Conservation (phyloP, 306 rosid genomes). For the Begonia peltatifolia region DNA sequence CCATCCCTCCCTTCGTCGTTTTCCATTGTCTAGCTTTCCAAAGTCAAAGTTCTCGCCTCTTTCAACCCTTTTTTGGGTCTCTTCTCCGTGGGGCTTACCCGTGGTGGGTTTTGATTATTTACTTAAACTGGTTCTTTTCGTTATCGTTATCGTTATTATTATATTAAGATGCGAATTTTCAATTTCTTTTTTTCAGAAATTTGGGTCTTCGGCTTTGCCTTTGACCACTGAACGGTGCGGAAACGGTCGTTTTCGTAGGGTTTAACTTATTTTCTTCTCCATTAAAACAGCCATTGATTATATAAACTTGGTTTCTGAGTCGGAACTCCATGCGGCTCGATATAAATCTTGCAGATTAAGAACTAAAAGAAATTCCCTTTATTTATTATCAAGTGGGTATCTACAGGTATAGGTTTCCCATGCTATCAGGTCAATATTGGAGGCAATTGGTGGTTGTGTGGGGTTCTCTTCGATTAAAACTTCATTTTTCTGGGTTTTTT, state of each 20-base stretch:
- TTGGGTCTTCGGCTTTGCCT: conserved; percentile 24
- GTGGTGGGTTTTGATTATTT: conserved; percentile 17
- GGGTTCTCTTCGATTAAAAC: conserved; percentile 1
- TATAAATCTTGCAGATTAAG: conserved; percentile 1
- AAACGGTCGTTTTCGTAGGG: conserved; percentile 33
- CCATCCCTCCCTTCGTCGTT: not conserved
- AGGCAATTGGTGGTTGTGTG: conserved; percentile 13
- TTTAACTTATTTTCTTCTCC: conserved; percentile 12
- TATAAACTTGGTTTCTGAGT: conserved; percentile 5
- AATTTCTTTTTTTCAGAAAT: conserved; percentile 1
- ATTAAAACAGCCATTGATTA: conserved; percentile 5
- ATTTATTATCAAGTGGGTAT: conserved; percentile 7
- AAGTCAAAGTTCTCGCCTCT: conserved; percentile 35
- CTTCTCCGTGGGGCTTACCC: conserved; percentile 12
- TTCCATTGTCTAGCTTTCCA: conserved; percentile 7
- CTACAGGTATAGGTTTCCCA: conserved; percentile 2
- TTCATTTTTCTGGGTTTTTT: not conserved
- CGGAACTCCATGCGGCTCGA: conserved; percentile 1
- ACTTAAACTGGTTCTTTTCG: not conserved
- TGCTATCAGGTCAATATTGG: conserved; percentile 21
- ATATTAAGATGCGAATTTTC: too few relatives aligned
- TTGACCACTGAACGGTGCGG: conserved; percentile 20
- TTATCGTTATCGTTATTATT: not conserved
- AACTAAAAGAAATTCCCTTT: not conserved
- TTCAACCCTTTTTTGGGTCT: conserved; percentile 12